Percentiles rank a stretch among this genome's conserved stretches.
Evolutionary conservation across 306 rosid species (phyloP).

Genomic region (Dalbergia cochinchinensis): DNA sequence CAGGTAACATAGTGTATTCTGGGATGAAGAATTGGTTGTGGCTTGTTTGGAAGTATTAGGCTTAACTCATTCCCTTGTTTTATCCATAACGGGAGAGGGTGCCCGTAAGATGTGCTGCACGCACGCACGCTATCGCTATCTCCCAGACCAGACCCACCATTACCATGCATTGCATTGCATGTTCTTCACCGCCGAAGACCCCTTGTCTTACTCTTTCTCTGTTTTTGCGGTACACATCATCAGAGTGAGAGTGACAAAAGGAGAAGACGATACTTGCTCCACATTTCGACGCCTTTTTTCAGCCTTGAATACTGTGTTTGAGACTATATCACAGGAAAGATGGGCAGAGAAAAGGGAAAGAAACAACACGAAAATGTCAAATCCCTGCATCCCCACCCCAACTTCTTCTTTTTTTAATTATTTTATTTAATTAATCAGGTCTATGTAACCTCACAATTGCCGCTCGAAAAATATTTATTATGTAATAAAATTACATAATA

Average conservation of each 20-base stretch:
- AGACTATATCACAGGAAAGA: neutral
- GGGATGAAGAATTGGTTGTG: conserved; percentile 1
- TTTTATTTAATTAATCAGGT: neutral
- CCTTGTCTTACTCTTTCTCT: neutral
- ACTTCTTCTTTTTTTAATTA: neutral
- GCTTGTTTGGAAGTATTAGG: conserved; percentile 17
- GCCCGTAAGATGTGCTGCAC: conserved; percentile 55
- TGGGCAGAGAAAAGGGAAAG: conserved; percentile 47
- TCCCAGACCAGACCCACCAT: neutral
- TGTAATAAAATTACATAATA: too few relatives aligned
- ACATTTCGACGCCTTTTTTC: conserved; percentile 63
- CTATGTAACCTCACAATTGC: neutral
- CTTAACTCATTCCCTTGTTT: conserved; percentile 26
- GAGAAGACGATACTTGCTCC: conserved; percentile 84
- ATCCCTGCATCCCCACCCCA: conserved; percentile 58
- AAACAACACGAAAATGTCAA: conserved; percentile 90
- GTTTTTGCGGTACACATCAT: conserved; percentile 39
- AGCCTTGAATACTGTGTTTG: conserved; percentile 61
- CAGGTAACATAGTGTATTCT: neutral
- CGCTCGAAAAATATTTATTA: too few relatives aligned
- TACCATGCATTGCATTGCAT: too few relatives aligned
- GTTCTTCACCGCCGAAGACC: neutral
- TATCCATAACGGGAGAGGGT: conserved; percentile 7
- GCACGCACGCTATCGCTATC: neutral
- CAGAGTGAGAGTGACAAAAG: conserved; percentile 64